Evolutionary conservation across 345 rosid species (phyloP).

Genomic region (Gossypium australe): DNA sequence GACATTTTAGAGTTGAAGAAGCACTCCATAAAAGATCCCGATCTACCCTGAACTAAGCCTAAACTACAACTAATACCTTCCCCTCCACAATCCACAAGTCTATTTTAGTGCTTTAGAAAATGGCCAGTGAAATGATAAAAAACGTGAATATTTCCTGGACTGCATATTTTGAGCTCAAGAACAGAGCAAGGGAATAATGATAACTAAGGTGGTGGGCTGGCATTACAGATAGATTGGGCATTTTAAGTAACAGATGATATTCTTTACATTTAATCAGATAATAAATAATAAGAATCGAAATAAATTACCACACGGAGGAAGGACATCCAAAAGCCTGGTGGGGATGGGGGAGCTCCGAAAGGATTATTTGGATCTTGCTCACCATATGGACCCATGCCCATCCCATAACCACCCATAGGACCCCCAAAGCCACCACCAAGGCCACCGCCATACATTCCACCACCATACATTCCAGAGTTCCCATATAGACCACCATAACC

Average conservation of each 20-base stretch:
- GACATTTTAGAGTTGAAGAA: background rate
- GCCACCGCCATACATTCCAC: conserved; percentile 34
- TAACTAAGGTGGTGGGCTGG: background rate
- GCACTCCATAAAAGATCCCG: background rate
- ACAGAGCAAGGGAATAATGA: background rate
- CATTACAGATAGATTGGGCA: background rate
- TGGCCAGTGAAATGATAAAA: background rate
- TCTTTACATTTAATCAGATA: background rate
- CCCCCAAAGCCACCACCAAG: conserved; percentile 61
- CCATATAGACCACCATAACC: conserved; percentile 81
- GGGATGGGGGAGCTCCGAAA: conserved; percentile 69
- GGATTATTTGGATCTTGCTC: conserved; percentile 93
- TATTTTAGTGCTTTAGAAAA: background rate
- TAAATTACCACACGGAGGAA: conserved; percentile 75
- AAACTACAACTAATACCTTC: background rate
- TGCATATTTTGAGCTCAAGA: background rate
- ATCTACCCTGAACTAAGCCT: background rate
- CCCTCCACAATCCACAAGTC: background rate
- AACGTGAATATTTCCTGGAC: background rate
- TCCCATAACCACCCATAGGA: conserved; percentile 85
- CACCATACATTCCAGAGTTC: conserved; percentile 56
- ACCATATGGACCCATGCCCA: conserved; percentile 84
- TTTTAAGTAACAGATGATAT: background rate
- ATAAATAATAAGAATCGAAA: background rate
- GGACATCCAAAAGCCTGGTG: conserved; percentile 99